Base-by-base conservation (phyloP, 805 yeast species). In the Yueomyces sp. region DNA sequence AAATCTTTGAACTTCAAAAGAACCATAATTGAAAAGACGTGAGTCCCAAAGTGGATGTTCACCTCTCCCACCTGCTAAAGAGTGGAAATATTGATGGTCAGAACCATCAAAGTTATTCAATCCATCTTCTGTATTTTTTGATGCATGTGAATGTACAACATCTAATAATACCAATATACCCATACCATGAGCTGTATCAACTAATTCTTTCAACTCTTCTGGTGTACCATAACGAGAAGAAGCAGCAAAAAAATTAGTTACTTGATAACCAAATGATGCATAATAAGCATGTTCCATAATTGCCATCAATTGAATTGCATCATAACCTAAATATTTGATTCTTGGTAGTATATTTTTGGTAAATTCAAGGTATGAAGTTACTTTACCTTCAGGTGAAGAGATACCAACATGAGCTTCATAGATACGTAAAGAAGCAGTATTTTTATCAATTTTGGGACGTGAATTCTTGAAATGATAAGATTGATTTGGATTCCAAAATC, bases 271-370 rank as follows among this genome's bases (percentile, higher is more conserved):
- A 60, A 90, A 90, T 2, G 95, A 85, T 1, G 96, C 98, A 61
- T 90, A 90, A 60, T 90, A 90, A 2, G 98, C 97, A 61, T 90
- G 98, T 64, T 90, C 98, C 98, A 90, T 90, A 39, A 90, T 74
- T 0, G 98, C 96, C 98, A 90, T 90, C 57, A 90, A 70, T 65
- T 90, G 98, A 53, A 90, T 82, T 4, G 95, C 79, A 62, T 92
- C 86, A 63, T 90, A 90, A 36, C 96, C 96, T 47, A 88, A 70
- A 49, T 81, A 76, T 52, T 77, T 78, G 52, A 90, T 85, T 39
- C 81, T 71, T n/a, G 97, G 97, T 48, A 90, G 72, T 9, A 87
- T 71, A 50, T 84, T 79, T 39, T 67, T 52, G 11, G 95, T 82
- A 61, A 90, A 90, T 60, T 90, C 94, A 50, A 75, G 78, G 63